Conservation (phyloP, 805 yeast genomes). For the Candida oleophila region DNA sequence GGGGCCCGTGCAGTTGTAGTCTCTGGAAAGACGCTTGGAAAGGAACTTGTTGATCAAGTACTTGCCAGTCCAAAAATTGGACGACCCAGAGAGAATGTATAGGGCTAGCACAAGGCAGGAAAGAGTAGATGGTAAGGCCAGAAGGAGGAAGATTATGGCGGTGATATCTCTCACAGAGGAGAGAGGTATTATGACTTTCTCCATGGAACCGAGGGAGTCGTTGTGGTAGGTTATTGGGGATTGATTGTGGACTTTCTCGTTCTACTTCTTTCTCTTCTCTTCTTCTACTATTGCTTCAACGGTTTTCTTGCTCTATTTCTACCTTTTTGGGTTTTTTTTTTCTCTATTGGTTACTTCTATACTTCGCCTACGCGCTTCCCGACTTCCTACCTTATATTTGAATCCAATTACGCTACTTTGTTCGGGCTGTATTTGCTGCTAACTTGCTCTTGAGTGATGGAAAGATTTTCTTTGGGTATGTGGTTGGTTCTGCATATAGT, state of each 20-base stretch:
- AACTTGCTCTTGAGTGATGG: too few species aligned
- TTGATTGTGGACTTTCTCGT: background rate
- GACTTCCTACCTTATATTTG: too few species aligned
- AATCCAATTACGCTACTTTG: too few species aligned
- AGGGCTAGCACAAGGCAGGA: constrained; percentile 22
- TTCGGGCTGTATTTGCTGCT: too few species aligned
- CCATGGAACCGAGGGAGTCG: background rate
- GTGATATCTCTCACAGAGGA: constrained; percentile 30
- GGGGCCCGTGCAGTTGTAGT: constrained; percentile 14
- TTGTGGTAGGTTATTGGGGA: background rate
- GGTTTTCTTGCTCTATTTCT: background rate
- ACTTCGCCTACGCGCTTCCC: too few species aligned
- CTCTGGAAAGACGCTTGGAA: constrained; percentile 15
- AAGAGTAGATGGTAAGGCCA: constrained; percentile 25
- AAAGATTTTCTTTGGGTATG: too few species aligned
- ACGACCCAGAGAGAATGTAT: constrained; percentile 27
- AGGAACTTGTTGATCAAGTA: constrained; percentile 23
- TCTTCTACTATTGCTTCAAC: background rate
- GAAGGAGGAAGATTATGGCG: constrained; percentile 29
- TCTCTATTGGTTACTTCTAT: background rate
- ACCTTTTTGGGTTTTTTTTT: background rate
- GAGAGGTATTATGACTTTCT: constrained; percentile 15
- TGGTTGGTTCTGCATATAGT: too few species aligned
- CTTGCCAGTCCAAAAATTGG: constrained; percentile 28
- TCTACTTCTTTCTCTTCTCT: background rate